Base-by-base conservation (phyloP, 1,284 basidiomycete genomes). In the Ustilago hordei region DNA sequence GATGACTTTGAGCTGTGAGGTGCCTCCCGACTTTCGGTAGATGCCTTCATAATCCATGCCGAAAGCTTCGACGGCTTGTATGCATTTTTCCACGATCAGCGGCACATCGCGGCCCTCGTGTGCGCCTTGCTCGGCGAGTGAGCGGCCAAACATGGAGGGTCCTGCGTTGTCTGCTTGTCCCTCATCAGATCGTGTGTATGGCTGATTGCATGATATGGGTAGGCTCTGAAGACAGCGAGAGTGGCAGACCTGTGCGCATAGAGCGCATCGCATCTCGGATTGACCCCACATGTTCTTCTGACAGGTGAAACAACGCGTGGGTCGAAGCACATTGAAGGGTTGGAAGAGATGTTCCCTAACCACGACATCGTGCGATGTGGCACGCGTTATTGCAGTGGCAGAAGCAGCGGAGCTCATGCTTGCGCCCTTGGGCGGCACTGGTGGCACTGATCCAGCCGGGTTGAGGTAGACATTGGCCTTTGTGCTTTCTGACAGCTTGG, bases 271-370 rank as follows among this genome's bases (percentile, higher is more conserved):
- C 66, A 95, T 89, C 86, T 90, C 89, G 61, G 95, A 94, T 43
- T 95, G 91, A 6, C 96, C 96, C 95, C 95, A 99, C 92, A 99
- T 92, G 89, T 98, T 99, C 84, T 98, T 97, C 45, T 92, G 92
- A 85, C 96, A 99, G 65, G 96, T 92, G 83, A 98, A 95, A 85
- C 96, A 99, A 53, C 94, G 90, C 17, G 93, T 92, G 64, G 97
- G 93, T 38, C 95, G 90, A 70, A 99, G 88, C 28, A 95, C 91
- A 83, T 92, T 96, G 82, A 94, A 89, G 72, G 93, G 94, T 85
- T 95, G 93, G 89, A 98, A 98, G 69, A 90, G 90, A 86, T 99
- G 96, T 73, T 93, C 81, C 41, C 86, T 79, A 15, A 78, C 70
- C 38, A 78, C 76, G 15, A 78, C 55, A 52, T 78, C 76, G 63